phyloP scores from a whole-genome alignment of 202 grass and related monocot species.

The Setaria italica region DNA sequence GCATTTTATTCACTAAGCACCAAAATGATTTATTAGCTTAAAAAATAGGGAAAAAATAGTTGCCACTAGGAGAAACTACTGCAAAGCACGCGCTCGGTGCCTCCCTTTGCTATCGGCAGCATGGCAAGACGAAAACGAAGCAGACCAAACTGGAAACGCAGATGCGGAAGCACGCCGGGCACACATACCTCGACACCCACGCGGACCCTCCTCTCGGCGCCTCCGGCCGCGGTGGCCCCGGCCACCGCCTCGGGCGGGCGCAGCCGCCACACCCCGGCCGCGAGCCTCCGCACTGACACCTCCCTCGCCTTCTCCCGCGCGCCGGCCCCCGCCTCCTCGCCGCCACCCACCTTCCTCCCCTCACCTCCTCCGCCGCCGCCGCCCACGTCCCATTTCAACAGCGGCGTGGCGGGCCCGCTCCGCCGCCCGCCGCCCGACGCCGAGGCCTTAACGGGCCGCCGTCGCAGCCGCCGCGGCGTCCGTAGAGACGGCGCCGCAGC shows the following conservation, averaged over 20 bases:
- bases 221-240: slow-evolving; percentile 16
- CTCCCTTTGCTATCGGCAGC: background rate
- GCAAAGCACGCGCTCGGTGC: background rate
- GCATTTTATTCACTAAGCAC: background rate
- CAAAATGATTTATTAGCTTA: background rate
- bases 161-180: background rate
- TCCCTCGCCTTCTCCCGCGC: slow-evolving; percentile 40
- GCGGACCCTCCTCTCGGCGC: slow-evolving; percentile 46
- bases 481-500: background rate
- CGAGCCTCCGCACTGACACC: slow-evolving; percentile 84
- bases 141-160: background rate
- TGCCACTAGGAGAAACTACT: background rate
- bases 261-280: slow-evolving; percentile 80
- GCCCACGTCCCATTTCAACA: slow-evolving; percentile 53
- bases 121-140: background rate
- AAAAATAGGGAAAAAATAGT: background rate
- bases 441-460: slow-evolving; percentile 49
- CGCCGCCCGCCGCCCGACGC: slow-evolving; percentile 51
- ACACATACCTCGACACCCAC: slow-evolving; percentile 65
- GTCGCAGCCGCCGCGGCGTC: slow-evolving; percentile 46
- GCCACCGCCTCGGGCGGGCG: slow-evolving; percentile 62
- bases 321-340: background rate
- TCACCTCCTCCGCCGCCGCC: slow-evolving; percentile 7
- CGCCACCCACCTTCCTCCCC: slow-evolving; percentile 31
- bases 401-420: slow-evolving; percentile 61